phyloP scores from a whole-genome alignment of 768 basidiomycete genomes.

The Harrya chromipes region DNA sequence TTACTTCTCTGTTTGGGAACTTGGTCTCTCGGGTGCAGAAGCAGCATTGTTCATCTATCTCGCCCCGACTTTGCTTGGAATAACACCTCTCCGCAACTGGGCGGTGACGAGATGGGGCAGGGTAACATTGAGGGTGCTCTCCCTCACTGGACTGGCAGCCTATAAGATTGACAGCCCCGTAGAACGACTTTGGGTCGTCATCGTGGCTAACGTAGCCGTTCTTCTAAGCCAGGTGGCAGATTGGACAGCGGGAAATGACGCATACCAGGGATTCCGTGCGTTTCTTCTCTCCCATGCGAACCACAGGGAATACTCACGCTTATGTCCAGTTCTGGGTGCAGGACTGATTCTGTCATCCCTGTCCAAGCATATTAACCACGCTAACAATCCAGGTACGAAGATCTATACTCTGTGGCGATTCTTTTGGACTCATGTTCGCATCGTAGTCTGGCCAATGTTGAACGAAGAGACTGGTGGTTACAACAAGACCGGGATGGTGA shows the following conservation, averaged over 20 bases:
- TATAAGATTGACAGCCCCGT: conserved; percentile 50
- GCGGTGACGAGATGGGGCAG: conserved; percentile 48
- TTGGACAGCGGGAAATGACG: conserved; percentile 46
- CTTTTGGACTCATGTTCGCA: conserved; percentile 2
- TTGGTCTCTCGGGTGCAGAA: conserved; percentile 82
- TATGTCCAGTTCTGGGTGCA: conserved; percentile 52
- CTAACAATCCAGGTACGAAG: conserved; percentile 68
- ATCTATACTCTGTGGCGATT: background rate
- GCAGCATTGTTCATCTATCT: conserved; percentile 68
- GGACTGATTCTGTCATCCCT: conserved; percentile 67
- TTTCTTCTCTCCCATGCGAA: conserved; percentile 5
- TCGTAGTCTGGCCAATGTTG: conserved; percentile 74
- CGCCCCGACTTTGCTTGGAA: conserved; percentile 60
- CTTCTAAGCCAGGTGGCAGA: conserved; percentile 50
- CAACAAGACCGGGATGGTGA: conserved; percentile 60
- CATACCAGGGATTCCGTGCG: conserved; percentile 51
- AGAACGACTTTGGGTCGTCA: conserved; percentile 55
- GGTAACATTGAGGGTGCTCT: conserved; percentile 45
- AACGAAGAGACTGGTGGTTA: conserved; percentile 62
- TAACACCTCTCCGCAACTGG: conserved; percentile 43
- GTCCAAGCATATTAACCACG: conserved; percentile 74
- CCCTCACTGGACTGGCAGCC: conserved; percentile 51
- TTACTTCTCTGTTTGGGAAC: conserved; percentile 91
- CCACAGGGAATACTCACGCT: background rate
- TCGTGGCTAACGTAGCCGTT: conserved; percentile 48